phyloP scores from a whole-genome alignment of 2,329 filamentous ascomycete genomes.

The Ascosphaera pollenicola region DNA sequence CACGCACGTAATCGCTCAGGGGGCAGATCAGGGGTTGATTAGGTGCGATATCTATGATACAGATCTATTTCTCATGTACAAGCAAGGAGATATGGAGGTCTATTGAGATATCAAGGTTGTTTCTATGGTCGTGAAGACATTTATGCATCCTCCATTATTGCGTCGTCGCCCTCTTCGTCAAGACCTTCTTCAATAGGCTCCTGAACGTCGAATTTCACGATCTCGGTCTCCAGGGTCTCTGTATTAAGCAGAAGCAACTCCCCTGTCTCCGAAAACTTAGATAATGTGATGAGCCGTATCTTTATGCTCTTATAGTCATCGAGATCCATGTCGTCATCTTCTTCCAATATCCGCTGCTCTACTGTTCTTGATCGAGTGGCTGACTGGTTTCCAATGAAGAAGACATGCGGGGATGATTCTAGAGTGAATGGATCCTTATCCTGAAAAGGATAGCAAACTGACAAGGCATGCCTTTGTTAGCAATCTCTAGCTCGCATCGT shows the following conservation, averaged over 20 bases:
- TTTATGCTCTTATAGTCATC: conserved; percentile 35
- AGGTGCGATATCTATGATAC: no score
- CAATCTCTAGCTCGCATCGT: not conserved
- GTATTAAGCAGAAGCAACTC: conserved; percentile 67
- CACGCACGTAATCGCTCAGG: no score
- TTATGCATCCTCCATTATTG: no score
- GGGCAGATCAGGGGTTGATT: no score
- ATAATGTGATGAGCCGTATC: conserved; percentile 63
- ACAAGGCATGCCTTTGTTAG: no score
- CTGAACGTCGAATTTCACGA: conserved; percentile 34
- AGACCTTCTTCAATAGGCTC: not conserved
- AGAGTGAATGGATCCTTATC: conserved; percentile 82
- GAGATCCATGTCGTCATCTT: conserved; percentile 15
- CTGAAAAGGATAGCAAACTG: conserved; percentile 92
- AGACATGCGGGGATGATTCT: conserved; percentile 67
- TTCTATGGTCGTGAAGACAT: no score
- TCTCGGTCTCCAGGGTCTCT: conserved; percentile 61
- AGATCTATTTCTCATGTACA: no score
- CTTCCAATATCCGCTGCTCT: conserved; percentile 19
- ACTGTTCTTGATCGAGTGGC: conserved; percentile 52
- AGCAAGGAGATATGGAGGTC: no score
- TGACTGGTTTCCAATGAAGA: conserved; percentile 71
- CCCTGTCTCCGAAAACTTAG: conserved; percentile 55
- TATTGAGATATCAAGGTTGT: no score
- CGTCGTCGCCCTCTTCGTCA: no score